Evolutionary conservation across 768 basidiomycete genomes (phyloP).

Genomic region (Mycena maculata): DNA sequence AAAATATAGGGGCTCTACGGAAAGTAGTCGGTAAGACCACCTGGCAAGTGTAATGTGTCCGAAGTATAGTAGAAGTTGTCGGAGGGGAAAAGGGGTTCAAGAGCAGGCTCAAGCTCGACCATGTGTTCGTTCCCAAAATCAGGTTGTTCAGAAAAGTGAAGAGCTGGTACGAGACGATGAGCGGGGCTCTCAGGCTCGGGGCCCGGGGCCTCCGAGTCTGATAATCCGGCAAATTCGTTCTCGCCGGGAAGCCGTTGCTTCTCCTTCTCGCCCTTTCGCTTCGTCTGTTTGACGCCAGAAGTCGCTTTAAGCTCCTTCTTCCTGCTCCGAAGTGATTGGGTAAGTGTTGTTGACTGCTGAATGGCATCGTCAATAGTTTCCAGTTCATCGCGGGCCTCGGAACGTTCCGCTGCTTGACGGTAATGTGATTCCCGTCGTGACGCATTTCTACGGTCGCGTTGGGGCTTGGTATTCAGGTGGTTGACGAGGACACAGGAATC

Average conservation of each 20-base stretch:
- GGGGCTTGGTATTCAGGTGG: slow-evolving; percentile 12
- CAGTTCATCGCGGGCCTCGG: background rate
- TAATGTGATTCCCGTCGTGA: background rate
- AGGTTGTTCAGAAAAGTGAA: background rate
- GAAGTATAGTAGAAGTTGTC: background rate
- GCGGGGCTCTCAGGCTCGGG: background rate
- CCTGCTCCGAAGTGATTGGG: background rate
- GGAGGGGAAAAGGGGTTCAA: background rate
- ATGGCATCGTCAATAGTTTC: slow-evolving; percentile 11
- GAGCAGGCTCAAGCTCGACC: background rate
- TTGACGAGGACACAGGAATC: slow-evolving; percentile 6
- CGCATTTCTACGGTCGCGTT: slow-evolving; percentile 12
- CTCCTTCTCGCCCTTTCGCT: slow-evolving; percentile 14
- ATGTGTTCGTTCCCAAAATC: background rate
- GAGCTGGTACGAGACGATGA: background rate
- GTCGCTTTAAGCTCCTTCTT: slow-evolving; percentile 2
- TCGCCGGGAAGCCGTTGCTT: background rate
- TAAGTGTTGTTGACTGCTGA: background rate
- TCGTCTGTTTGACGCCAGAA: slow-evolving; percentile 18
- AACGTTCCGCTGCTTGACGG: background rate
- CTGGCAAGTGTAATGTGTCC: background rate
- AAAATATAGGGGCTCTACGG: background rate
- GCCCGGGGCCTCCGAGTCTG: background rate
- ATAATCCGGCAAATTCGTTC: background rate
- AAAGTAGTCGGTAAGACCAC: background rate